Evolutionary conservation across 1,284 basidiomycete genomes (phyloP).

Genomic region (Apiotrichum veenhuisii): DNA sequence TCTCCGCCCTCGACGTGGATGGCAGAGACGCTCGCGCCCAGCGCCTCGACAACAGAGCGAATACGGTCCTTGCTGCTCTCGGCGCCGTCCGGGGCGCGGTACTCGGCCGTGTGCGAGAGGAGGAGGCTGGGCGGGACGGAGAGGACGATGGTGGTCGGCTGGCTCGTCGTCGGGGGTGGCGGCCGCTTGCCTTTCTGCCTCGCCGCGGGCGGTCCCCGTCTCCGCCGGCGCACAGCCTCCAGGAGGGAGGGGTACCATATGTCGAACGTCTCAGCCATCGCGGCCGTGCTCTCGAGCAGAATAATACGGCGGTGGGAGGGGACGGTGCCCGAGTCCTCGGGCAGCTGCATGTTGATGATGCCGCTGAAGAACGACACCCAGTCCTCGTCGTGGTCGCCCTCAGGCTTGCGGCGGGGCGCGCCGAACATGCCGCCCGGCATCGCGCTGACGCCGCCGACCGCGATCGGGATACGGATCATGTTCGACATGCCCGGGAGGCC

Average conservation of each 20-base stretch:
- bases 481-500: conserved; percentile 6
- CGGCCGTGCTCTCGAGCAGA: conserved; percentile 74
- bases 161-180: conserved; percentile 2
- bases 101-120: conserved; percentile 45
- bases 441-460: conserved; percentile 4
- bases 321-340: conserved; percentile 1
- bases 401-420: conserved; percentile 3
- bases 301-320: conserved; percentile 58
- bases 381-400: conserved; percentile 19
- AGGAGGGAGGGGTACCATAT: conserved; percentile 76
- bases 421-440: conserved; percentile 8
- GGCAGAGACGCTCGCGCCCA: conserved; percentile 17
- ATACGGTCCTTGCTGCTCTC: conserved; percentile 24
- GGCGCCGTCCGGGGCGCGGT: conserved; percentile 36
- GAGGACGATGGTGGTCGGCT: conserved; percentile 73
- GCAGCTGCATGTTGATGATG: conserved; percentile 33
- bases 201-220: conserved; percentile 36
- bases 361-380: conserved; percentile 34
- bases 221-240: conserved; percentile 66
- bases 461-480: conserved; percentile 18
- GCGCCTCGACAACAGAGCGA: conserved; percentile 22
- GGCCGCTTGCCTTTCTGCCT: conserved; percentile 5
- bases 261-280: conserved; percentile 65
- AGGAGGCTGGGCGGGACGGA: conserved; percentile 72
- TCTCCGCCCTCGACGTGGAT: conserved; percentile 18